phyloP scores from a whole-genome alignment of 2,329 filamentous ascomycete species.

The Tympanopsis confertula region DNA sequence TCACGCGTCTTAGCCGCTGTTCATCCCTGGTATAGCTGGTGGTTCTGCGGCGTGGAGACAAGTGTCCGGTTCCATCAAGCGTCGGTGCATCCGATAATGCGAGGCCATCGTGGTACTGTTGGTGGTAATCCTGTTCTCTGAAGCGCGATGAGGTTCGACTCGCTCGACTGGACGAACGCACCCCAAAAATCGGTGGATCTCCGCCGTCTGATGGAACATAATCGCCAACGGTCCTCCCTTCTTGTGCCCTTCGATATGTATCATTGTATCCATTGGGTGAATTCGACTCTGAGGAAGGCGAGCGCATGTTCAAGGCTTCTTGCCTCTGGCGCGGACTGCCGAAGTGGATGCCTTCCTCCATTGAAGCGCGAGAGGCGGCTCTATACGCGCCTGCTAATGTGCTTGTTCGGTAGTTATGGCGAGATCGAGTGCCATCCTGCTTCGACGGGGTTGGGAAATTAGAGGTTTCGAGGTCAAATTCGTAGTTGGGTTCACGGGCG shows the following conservation, averaged over 20 bases:
- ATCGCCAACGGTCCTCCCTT: not conserved
- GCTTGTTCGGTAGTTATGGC: not conserved
- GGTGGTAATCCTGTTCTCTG: no score
- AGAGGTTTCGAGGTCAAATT: not conserved
- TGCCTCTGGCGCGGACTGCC: not conserved
- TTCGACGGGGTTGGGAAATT: not conserved
- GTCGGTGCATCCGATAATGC: no score
- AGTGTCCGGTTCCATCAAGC: no score
- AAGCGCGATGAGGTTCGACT: no score
- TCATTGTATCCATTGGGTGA: slow-evolving; percentile 24
- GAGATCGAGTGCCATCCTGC: not conserved
- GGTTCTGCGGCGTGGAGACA: not conserved
- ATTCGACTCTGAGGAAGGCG: slow-evolving; percentile 9
- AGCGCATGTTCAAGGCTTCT: not conserved
- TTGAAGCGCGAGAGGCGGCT: not conserved
- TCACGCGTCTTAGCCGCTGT: not conserved
- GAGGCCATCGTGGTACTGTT: no score
- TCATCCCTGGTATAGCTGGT: not conserved
- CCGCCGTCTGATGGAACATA: not conserved
- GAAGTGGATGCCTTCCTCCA: no score
- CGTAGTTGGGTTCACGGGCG: not conserved
- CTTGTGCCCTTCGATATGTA: slow-evolving; percentile 11
- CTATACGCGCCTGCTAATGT: not conserved
- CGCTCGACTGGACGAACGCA: no score
- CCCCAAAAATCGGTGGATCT: no score